Evolutionary conservation across 1,284 basidiomycete species (phyloP), one percentile per base, ranked within the genome.

Genomic region (Leccinum solheimii): DNA sequence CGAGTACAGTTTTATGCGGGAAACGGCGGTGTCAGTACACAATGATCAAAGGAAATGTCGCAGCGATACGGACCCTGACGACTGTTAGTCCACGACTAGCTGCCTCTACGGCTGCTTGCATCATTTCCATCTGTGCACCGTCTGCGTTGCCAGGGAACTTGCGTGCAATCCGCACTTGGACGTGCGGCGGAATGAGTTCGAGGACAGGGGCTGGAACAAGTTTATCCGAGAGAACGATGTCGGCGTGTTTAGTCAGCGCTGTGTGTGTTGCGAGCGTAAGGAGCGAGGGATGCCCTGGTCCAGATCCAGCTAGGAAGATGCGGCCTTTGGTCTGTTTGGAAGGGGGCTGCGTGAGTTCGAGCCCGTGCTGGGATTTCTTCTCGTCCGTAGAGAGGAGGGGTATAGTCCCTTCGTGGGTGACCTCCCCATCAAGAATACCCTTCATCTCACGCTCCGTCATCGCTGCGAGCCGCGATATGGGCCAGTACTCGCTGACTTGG

Each of bases 131-230:
- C 75, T 98, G 97, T 1, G 95, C 95, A 21, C 91, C 90, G 59
- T 98, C 97, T 1, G 95, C 94, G 71, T 98, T 98, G 0, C 97
- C 97, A 0, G 97, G 97, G 79, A 97, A 98, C 75, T 99, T 99
- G 67, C 91, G 90, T 14, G 97, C 97, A 65, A 98, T 97, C 8
- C 90, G 85, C 21, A 92, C 80, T 62, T 87, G 80, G 2, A 89
- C 84, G 34, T 77, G 83, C 5, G 82, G 77, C 0, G 96, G 96
- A 56, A 98, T 93, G n/a, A 98, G 81, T 0, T 84, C 86, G 30
- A 99, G 87, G 16, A 98, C 92, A 13, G 90, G 87, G 7, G 90
- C 83, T 0, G 97, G 97, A 1, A 98, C 97, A n/a, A 99, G 90
- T 73, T 99, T 99, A 80, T 98, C 97, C 9, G 94, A 93, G 5